These are phyloP conservation scores for Xylaria sp. DNA, from an alignment of 2,329 filamentous ascomycete genomes.

Conservation along the genomic window DNA sequence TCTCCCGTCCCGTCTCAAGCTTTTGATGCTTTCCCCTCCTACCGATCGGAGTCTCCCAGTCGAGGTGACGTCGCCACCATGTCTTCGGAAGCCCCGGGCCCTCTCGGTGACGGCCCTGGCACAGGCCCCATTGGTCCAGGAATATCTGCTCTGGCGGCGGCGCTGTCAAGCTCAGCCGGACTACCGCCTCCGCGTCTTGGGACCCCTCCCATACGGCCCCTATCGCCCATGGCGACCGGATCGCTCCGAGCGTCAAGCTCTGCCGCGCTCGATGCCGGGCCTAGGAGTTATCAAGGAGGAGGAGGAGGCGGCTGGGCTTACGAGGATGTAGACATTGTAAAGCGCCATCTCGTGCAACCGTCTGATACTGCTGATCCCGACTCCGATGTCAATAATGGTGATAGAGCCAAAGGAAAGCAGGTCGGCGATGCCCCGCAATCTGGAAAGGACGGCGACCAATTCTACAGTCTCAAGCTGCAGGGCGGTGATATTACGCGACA, in stretches of 20 bases:
- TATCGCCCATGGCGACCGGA: constrained; percentile 51
- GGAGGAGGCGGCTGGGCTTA: constrained; percentile 54
- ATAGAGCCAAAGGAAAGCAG: constrained; percentile 51
- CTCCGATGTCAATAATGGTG: constrained; percentile 32
- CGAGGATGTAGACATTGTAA: constrained; percentile 89
- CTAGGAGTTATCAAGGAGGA: constrained; percentile 43
- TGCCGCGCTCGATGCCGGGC: constrained; percentile 75
- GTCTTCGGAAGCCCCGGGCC: constrained; percentile 45
- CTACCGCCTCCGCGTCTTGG: constrained; percentile 65
- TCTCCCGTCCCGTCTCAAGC: constrained; percentile 49
- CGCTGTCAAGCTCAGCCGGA: constrained; percentile 70
- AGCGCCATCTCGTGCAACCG: constrained; percentile 77
- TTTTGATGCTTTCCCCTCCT: constrained; percentile 40
- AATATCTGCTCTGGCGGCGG: constrained; percentile 80
- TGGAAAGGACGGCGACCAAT: constrained; percentile 65
- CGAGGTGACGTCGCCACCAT: constrained; percentile 36
- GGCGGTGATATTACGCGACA: constrained; percentile 91
- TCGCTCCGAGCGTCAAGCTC: constrained; percentile 61
- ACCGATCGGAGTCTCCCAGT: constrained; percentile 46
- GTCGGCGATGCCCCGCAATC: constrained; percentile 33
- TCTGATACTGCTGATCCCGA: constrained; percentile 43
- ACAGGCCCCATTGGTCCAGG: constrained; percentile 63
- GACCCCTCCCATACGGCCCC: constrained; percentile 54
- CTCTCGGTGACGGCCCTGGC: constrained; percentile 61
- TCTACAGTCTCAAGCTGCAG: constrained; percentile 87